Conservation (phyloP, 2,329 filamentous ascomycete species). For the Fusarium sambucinum region DNA sequence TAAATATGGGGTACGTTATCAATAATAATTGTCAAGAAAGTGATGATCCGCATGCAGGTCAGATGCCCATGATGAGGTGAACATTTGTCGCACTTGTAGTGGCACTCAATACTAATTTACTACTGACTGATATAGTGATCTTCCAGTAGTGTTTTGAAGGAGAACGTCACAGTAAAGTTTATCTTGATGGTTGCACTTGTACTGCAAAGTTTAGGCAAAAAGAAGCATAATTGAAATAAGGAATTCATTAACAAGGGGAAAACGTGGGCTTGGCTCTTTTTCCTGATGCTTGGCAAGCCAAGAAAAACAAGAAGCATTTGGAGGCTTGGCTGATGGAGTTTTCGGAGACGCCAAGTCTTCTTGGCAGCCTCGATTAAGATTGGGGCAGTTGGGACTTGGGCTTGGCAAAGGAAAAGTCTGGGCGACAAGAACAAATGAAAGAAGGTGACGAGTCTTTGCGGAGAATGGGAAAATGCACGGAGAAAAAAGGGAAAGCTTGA, state of each 20-base stretch:
- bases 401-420: constrained; percentile 25
- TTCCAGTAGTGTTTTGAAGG: not conserved
- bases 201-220: not conserved
- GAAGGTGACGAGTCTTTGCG: constrained; percentile 7
- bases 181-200: not conserved
- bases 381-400: constrained; percentile 7
- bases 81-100: not conserved
- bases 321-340: constrained; percentile 25
- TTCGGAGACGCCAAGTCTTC: constrained; percentile 34
- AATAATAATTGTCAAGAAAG: not conserved
- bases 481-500: constrained; percentile 43
- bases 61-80: constrained; percentile 14
- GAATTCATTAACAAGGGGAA: constrained; percentile 28
- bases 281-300: constrained; percentile 12
- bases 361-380: constrained; percentile 33
- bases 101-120: not conserved
- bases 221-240: constrained; percentile 25
- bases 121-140: not conserved
- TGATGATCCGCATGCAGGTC: constrained; percentile 16
- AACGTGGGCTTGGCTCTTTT: constrained; percentile 35
- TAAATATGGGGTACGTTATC: constrained; percentile 22
- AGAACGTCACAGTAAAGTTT: not conserved
- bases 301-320: not conserved
- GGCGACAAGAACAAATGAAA: constrained; percentile 16
- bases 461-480: constrained; percentile 21